phyloP scores from a whole-genome alignment of 129 eudicot genomes.

The Escallonia rubra region DNA sequence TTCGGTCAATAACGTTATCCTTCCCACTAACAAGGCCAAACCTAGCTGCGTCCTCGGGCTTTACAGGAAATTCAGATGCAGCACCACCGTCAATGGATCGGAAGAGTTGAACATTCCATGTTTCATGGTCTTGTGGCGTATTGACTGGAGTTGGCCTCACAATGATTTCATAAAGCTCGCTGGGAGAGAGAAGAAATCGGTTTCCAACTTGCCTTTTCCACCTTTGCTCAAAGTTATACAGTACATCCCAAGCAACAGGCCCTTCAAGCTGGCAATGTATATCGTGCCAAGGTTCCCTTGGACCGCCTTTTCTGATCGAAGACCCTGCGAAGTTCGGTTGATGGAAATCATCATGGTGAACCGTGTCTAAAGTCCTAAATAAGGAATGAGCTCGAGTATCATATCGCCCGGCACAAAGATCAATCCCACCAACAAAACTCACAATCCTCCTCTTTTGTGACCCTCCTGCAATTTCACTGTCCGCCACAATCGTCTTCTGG shows the following conservation, averaged over 20 bases:
- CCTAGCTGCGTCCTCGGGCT: constrained; percentile 44
- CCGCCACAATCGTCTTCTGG: constrained; percentile 74
- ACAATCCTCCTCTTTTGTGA: constrained; percentile 42
- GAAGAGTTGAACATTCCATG: constrained; percentile 80
- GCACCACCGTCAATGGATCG: constrained; percentile 85
- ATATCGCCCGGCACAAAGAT: constrained; percentile 86
- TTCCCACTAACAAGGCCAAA: constrained; percentile 65
- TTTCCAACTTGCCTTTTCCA: constrained; percentile 75
- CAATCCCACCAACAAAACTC: constrained; percentile 85
- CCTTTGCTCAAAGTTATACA: constrained; percentile 82
- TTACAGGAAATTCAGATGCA: constrained; percentile 44
- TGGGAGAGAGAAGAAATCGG: constrained; percentile 18
- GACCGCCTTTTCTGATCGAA: constrained; percentile 65
- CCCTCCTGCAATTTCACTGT: constrained; percentile 29
- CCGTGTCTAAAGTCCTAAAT: constrained; percentile 49
- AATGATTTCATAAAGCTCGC: constrained; percentile 40
- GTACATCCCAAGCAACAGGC: constrained; percentile 86
- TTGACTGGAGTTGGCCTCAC: constrained; percentile 30
- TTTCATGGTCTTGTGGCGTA: constrained; percentile 27
- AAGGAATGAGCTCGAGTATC: constrained; percentile 65
- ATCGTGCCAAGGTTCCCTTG: constrained; percentile 98
- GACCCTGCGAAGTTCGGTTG: constrained; percentile 77
- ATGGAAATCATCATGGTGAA: constrained; percentile 70
- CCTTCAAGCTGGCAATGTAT: constrained; percentile 80
- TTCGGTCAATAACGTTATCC: constrained; percentile 64